Conservation (phyloP, 257 asterid species). For the Eustoma russellianum region DNA sequence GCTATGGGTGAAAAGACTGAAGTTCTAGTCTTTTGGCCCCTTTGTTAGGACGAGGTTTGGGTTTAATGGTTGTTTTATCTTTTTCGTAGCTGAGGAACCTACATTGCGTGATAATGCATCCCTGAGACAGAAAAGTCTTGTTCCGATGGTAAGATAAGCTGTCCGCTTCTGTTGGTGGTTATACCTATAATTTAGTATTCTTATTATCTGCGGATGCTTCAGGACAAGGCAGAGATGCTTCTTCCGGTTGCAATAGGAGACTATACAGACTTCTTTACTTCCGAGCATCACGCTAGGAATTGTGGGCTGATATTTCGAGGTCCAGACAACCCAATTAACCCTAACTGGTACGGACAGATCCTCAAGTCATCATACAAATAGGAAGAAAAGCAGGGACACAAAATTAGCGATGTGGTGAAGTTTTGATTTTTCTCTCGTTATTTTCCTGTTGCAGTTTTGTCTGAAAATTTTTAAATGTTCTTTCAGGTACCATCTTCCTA, state of each 20-base stretch:
- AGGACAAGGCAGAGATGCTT: conserved; percentile 80
- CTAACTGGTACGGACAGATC: conserved; percentile 47
- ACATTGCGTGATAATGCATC: conserved; percentile 58
- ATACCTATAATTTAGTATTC: not conserved
- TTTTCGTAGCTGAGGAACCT: conserved; percentile 62
- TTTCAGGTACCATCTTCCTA: conserved; percentile 89
- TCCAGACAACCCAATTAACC: conserved; percentile 59
- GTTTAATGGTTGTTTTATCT: conserved; percentile 9
- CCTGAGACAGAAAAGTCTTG: conserved; percentile 58
- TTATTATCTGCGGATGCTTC: conserved; percentile 19
- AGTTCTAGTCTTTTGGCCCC: not conserved
- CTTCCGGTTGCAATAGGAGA: conserved; percentile 87
- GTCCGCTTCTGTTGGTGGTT: conserved; percentile 2
- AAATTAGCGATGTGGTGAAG: not conserved
- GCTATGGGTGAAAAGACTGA: not conserved
- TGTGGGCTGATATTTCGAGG: conserved; percentile 91
- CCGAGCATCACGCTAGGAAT: conserved; percentile 81
- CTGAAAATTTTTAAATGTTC: not conserved
- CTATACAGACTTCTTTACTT: conserved; percentile 91
- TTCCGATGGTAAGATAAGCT: conserved; percentile 50
- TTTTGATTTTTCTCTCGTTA: not conserved
- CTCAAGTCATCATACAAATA: not conserved
- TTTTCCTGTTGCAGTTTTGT: not conserved
- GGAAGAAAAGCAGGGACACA: not conserved
- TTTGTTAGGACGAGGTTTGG: not conserved